These are phyloP conservation scores for Gnomoniopsis sp. DNA, from an alignment of 2,329 filamentous ascomycete species.

Conservation along the genomic window DNA sequence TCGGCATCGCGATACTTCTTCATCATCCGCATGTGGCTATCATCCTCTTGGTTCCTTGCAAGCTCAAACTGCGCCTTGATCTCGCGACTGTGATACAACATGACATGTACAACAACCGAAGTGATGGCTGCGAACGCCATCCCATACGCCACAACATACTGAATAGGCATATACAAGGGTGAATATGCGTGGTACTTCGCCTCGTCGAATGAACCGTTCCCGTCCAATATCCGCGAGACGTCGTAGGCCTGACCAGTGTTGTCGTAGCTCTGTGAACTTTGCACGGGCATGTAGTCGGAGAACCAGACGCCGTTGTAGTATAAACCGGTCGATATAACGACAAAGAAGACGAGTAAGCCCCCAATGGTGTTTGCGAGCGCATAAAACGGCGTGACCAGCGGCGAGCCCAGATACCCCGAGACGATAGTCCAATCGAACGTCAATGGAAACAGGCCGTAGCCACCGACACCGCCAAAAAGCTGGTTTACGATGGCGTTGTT, in stretches of 20 bases:
- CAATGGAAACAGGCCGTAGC: constrained; percentile 35
- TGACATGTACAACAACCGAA: constrained; percentile 55
- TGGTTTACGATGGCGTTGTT: constrained; percentile 43
- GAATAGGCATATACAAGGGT: constrained; percentile 61
- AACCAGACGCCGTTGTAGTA: constrained; percentile 57
- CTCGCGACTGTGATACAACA: constrained; percentile 52
- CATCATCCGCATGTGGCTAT: constrained; percentile 59
- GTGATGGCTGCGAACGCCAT: constrained; percentile 66
- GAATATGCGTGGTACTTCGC: constrained; percentile 62
- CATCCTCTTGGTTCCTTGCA: constrained; percentile 54
- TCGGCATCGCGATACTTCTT: constrained; percentile 58
- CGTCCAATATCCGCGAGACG: constrained; percentile 55
- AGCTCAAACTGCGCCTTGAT: constrained; percentile 54
- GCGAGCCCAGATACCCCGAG: constrained; percentile 47
- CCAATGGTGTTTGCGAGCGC: constrained; percentile 54
- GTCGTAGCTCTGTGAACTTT: constrained; percentile 60
- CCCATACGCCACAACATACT: constrained; percentile 59
- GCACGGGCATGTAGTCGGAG: constrained; percentile 59
- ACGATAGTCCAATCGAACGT: constrained; percentile 38
- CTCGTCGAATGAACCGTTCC: constrained; percentile 55
- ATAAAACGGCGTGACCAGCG: constrained; percentile 50
- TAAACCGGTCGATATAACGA: constrained; percentile 54
- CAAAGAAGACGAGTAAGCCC: constrained; percentile 53
- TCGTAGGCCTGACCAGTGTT: constrained; percentile 61
- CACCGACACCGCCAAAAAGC: constrained; percentile 40